These are phyloP conservation scores for Draba incana DNA, from an alignment of 345 rosid genomes.

Conservation along the genomic window DNA sequence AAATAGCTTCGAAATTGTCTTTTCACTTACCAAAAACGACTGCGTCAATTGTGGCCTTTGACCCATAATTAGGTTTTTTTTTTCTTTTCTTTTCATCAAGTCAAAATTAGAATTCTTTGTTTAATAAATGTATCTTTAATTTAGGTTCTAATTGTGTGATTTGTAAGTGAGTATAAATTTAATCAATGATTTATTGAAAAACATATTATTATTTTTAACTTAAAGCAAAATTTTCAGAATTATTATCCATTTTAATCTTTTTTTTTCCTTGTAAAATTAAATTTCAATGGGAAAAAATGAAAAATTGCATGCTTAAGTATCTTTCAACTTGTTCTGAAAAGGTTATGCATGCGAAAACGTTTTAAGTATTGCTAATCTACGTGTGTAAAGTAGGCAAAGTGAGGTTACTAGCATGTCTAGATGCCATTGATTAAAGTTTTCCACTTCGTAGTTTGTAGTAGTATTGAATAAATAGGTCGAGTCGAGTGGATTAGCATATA, in stretches of 20 bases:
- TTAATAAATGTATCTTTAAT: neutral
- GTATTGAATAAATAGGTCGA: neutral
- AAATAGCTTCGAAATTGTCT: constrained; percentile 33
- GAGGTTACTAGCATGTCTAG: constrained; percentile 21
- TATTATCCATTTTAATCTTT: too few relatives aligned
- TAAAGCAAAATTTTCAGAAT: neutral
- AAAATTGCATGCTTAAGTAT: too few relatives aligned
- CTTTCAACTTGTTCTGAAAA: too few relatives aligned
- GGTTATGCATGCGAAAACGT: neutral
- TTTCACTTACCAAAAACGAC: constrained; percentile 33
- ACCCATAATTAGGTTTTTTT: constrained; percentile 30
- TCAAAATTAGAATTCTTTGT: constrained; percentile 7
- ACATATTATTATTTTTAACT: neutral
- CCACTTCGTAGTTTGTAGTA: neutral
- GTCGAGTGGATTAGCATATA: too few relatives aligned
- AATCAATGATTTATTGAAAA: neutral
- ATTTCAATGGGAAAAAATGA: too few relatives aligned
- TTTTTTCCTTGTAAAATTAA: too few relatives aligned
- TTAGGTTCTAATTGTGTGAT: constrained; percentile 3
- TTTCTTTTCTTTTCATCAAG: neutral
- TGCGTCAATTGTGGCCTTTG: constrained; percentile 42
- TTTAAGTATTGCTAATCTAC: constrained; percentile 8
- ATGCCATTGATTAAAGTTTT: constrained; percentile 5
- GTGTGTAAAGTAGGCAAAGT: constrained; percentile 17
- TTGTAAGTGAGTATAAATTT: too few relatives aligned